Conservation (phyloP, 2,329 filamentous ascomycete genomes). For the Mycocentrospora acerina region DNA sequence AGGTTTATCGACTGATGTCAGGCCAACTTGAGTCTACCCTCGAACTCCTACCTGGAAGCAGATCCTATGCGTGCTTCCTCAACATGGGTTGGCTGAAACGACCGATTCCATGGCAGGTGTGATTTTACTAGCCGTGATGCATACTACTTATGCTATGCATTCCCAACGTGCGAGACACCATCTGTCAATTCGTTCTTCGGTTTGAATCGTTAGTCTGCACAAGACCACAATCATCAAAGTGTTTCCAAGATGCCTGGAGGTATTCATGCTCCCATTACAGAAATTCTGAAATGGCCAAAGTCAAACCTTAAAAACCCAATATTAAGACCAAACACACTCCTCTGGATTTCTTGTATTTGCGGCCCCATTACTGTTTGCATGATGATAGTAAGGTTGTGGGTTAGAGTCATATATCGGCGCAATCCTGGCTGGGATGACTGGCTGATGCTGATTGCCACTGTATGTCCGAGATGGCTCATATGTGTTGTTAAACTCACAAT, state of each 20-base stretch:
- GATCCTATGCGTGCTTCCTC: too few species aligned
- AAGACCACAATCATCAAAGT: background rate
- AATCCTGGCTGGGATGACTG: constrained; percentile 29
- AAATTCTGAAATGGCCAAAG: constrained; percentile 20
- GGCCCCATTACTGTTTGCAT: constrained; percentile 21
- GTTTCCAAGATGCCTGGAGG: constrained; percentile 27
- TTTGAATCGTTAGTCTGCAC: background rate
- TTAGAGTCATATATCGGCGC: constrained; percentile 21
- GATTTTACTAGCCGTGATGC: too few species aligned
- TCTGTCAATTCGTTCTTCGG: too few species aligned
- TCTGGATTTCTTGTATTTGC: constrained; percentile 16
- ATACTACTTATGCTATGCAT: too few species aligned
- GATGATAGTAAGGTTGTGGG: constrained; percentile 26
- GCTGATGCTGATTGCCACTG: constrained; percentile 26
- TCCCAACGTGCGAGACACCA: too few species aligned
- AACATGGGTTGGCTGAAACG: background rate
- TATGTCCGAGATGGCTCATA: constrained; percentile 5
- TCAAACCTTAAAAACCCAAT: constrained; percentile 23
- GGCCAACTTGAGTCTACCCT: too few species aligned
- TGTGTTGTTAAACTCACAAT: constrained; percentile 6
- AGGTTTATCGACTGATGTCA: too few species aligned
- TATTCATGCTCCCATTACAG: constrained; percentile 24
- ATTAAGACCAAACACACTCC: constrained; percentile 16
- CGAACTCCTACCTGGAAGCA: too few species aligned
- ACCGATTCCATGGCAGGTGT: background rate